These are phyloP conservation scores for Picochlorum sp. DNA, from an alignment of 139 green algal genomes.

Conservation along the genomic window DNA sequence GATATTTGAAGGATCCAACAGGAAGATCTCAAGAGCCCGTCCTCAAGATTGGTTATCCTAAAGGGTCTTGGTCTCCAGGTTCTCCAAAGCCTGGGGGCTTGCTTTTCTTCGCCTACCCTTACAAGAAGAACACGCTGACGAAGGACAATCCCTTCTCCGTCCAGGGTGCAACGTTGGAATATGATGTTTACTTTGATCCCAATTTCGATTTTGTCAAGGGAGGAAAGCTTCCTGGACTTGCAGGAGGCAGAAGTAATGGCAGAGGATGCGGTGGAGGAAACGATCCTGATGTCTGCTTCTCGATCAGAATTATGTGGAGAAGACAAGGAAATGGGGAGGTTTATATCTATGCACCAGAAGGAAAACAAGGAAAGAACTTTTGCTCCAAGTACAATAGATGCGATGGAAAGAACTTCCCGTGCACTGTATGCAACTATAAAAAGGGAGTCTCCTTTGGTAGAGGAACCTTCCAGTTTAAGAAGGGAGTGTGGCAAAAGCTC, in stretches of 20 bases:
- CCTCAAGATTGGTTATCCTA: constrained; percentile 11
- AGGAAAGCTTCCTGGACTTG: constrained; percentile 20
- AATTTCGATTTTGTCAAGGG: constrained; percentile 22
- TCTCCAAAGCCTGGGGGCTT: constrained; percentile 6
- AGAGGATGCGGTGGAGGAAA: constrained; percentile 16
- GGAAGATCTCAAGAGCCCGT: constrained; percentile 8
- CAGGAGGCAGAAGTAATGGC: constrained; percentile 8
- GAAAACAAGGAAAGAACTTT: constrained; percentile 12
- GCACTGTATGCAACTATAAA: constrained; percentile 14
- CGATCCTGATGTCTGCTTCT: constrained; percentile 11
- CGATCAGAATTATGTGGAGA: constrained; percentile 17
- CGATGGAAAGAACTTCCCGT: constrained; percentile 3
- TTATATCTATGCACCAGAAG: constrained; percentile 9
- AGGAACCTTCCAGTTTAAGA: constrained; percentile 13
- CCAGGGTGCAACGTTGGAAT: constrained; percentile 12
- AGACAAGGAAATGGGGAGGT: constrained; percentile 5
- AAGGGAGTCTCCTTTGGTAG: constrained; percentile 8
- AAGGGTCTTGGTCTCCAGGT: constrained; percentile 16
- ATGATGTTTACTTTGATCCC: constrained; percentile 16
- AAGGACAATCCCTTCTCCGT: constrained; percentile 10
- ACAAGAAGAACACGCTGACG: neutral
- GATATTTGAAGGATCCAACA: constrained; percentile 8
- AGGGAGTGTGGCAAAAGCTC: constrained; percentile 8
- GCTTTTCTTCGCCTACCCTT: constrained; percentile 18
- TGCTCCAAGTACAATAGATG: constrained; percentile 3